phyloP scores from a whole-genome alignment of 306 rosid genomes.

The Potentilla sterilis region DNA sequence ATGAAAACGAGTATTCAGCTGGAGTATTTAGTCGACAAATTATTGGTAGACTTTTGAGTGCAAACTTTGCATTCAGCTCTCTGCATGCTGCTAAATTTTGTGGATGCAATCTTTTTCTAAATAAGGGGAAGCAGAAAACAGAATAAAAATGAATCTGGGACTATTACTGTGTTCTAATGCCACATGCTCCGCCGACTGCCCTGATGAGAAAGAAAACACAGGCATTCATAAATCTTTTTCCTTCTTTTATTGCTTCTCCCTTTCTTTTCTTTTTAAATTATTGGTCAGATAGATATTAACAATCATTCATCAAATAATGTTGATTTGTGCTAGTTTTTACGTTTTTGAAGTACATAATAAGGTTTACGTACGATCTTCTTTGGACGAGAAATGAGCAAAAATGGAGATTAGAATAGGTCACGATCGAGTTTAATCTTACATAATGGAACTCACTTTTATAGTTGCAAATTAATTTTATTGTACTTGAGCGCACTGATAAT shows the following conservation, averaged over 20 bases:
- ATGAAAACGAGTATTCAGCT: conserved; percentile 8
- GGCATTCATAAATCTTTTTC: neutral
- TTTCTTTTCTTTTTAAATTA: neutral
- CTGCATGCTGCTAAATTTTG: neutral
- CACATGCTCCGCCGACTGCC: neutral
- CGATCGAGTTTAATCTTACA: neutral
- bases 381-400: neutral
- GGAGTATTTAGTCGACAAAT: neutral
- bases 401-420: neutral
- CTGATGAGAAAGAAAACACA: neutral
- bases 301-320: neutral
- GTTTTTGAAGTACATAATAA: neutral
- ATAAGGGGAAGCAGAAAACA: neutral
- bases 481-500: too few species aligned
- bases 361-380: neutral
- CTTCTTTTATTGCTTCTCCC: neutral
- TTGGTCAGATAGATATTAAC: neutral
- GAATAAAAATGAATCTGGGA: conserved; percentile 8
- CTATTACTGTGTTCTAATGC: neutral
- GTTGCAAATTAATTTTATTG: too few species aligned
- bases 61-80: neutral
- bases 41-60: neutral
- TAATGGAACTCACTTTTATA: too few species aligned
- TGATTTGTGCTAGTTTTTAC: neutral
- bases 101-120: conserved; percentile 9